phyloP scores from a whole-genome alignment of 129 eudicot genomes.

The Calendula officinalis region DNA sequence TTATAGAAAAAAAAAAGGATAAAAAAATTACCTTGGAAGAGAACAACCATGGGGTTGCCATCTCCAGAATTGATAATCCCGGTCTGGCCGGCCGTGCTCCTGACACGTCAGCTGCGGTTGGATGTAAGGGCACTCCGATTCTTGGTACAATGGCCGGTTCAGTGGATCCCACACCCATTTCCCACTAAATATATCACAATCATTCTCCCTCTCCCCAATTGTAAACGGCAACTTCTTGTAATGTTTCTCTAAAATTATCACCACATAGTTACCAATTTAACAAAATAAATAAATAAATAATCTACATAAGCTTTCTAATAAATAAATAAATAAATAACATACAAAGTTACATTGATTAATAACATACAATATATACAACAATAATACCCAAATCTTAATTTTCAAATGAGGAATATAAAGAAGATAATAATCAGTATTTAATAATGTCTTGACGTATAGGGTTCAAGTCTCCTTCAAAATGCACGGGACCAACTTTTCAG shows the following conservation, averaged over 20 bases:
- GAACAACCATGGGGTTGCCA: constrained; percentile 91
- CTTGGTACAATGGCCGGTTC: constrained; percentile 72
- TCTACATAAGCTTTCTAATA: not conserved
- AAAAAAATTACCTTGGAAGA: constrained; percentile 57
- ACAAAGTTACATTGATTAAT: not conserved
- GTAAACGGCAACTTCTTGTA: constrained; percentile 55
- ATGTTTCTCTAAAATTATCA: constrained; percentile 39
- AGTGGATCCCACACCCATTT: constrained; percentile 76
- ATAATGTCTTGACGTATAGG: too few relatives aligned
- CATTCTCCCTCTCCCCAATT: constrained; percentile 34
- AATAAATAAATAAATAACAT: not conserved
- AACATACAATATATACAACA: too few relatives aligned
- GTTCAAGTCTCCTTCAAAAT: too few relatives aligned
- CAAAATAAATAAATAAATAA: not conserved
- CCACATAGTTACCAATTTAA: constrained; percentile 4
- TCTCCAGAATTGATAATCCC: constrained; percentile 68
- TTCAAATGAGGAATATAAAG: too few relatives aligned
- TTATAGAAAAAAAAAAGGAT: not conserved
- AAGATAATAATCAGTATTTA: too few relatives aligned
- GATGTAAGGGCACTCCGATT: constrained; percentile 85
- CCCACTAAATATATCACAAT: constrained; percentile 69
- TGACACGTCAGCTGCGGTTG: constrained; percentile 87
- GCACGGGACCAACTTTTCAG: too few relatives aligned
- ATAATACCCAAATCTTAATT: too few relatives aligned
- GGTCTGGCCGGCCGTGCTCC: constrained; percentile 89